phyloP scores from a whole-genome alignment of 164 flowering plant genomes.

The Berberis vulgaris region DNA sequence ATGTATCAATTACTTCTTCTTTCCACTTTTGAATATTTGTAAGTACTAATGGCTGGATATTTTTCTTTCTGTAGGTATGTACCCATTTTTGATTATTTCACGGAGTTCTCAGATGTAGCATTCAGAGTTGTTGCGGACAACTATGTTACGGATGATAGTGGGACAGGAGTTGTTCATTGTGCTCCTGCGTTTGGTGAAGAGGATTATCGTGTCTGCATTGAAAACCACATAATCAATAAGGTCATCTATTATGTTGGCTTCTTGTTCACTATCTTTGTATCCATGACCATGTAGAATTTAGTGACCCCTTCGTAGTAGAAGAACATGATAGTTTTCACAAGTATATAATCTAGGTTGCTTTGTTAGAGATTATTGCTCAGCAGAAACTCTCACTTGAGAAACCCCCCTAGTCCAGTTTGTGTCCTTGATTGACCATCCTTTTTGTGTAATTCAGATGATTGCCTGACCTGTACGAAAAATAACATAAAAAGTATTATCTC shows the following conservation, averaged over 20 bases:
- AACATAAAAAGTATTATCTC: no score
- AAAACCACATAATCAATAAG: conserved; percentile 56
- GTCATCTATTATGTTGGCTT: conserved; percentile 16
- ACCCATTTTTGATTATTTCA: conserved; percentile 79
- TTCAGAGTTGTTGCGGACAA: conserved; percentile 83
- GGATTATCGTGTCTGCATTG: conserved; percentile 86
- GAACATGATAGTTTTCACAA: no score
- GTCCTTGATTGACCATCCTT: no score
- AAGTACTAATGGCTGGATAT: background rate
- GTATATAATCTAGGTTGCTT: no score
- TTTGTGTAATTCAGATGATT: background rate
- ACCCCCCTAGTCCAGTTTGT: no score
- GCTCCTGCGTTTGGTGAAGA: conserved; percentile 99
- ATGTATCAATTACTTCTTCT: no score
- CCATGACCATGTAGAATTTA: no score
- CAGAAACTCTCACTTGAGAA: no score
- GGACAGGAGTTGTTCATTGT: conserved; percentile 95
- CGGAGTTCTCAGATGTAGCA: conserved; percentile 64
- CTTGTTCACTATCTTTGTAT: no score
- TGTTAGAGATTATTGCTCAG: no score
- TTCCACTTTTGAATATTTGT: no score
- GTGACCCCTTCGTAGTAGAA: no score
- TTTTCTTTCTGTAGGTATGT: conserved; percentile 50
- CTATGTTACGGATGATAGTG: conserved; percentile 92
- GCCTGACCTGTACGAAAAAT: background rate